Conservation (phyloP, 495 filamentous ascomycete genomes). For the Podospora bellae-mahoneyi region DNA sequence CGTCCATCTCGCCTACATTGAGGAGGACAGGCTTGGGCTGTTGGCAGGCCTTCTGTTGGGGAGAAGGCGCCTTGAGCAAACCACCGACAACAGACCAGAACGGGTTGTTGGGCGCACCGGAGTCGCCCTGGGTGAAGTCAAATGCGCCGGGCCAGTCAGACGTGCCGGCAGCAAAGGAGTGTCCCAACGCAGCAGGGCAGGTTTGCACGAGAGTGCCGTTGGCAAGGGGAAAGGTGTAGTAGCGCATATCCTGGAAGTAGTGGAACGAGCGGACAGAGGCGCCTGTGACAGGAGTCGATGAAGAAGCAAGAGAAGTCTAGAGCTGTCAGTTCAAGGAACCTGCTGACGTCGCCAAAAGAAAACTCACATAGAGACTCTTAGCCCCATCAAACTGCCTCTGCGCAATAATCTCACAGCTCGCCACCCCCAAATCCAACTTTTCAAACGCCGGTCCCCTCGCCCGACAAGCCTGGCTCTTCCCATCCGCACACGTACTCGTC, state of each 20-base stretch:
- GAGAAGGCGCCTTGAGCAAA: constrained; percentile 66
- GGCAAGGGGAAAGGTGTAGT: constrained; percentile 62
- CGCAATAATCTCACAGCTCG: constrained; percentile 72
- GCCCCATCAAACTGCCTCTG: constrained; percentile 63
- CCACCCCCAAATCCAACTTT: constrained; percentile 63
- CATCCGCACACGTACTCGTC: constrained; percentile 73
- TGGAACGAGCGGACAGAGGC: constrained; percentile 61
- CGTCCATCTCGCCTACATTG: constrained; percentile 73
- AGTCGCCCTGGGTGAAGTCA: constrained; percentile 87
- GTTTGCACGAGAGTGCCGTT: constrained; percentile 73
- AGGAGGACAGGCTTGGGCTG: constrained; percentile 82
- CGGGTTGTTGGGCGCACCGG: constrained; percentile 65
- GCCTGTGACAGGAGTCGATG: constrained; percentile 44
- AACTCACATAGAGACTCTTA: constrained; percentile 56
- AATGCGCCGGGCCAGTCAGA: constrained; percentile 89
- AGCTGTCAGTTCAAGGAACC: constrained; percentile 8
- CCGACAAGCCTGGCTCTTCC: constrained; percentile 70
- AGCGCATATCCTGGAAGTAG: constrained; percentile 62
- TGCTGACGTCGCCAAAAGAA: neutral
- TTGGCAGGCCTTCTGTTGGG: constrained; percentile 74
- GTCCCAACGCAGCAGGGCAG: constrained; percentile 88
- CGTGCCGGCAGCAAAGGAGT: constrained; percentile 90
- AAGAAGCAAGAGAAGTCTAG: constrained; percentile 41
- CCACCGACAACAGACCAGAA: constrained; percentile 78
- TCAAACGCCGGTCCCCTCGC: constrained; percentile 76